Percentiles rank a stretch among this genome's conserved stretches.
Conservation (phyloP, 441 rosid species). For the Brassica balearica region DNA sequence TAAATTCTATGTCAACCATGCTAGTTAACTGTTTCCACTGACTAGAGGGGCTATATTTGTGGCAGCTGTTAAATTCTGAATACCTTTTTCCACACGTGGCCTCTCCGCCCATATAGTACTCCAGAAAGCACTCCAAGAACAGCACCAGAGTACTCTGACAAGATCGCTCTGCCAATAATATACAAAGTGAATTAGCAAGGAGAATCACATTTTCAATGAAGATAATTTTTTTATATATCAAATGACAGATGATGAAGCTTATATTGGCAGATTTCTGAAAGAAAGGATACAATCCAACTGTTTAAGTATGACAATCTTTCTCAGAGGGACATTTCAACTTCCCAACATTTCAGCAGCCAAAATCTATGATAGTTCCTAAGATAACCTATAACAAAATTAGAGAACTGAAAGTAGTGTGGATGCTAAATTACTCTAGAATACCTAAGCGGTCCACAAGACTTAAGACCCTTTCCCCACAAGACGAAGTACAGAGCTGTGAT, state of each 20-base stretch:
- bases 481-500: constrained; percentile 91
- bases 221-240: background rate
- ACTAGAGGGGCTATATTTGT: constrained; percentile 21
- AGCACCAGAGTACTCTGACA: constrained; percentile 98
- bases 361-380: constrained; percentile 19
- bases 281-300: background rate
- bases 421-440: constrained; percentile 41
- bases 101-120: constrained; percentile 75
- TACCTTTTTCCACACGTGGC: constrained; percentile 92
- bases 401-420: background rate
- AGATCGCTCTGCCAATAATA: constrained; percentile 63
- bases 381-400: background rate
- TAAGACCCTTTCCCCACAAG: constrained; percentile 94
- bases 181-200: constrained; percentile 17
- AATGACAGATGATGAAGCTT: background rate
- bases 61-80: constrained; percentile 14
- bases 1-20: background rate
- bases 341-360: background rate
- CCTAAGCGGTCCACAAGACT: constrained; percentile 95
- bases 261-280: background rate
- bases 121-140: constrained; percentile 97
- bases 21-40: constrained; percentile 12
- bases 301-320: background rate
- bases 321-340: constrained; percentile 16
- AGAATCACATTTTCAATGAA: background rate